These are phyloP conservation scores for Mycena amicta DNA, from an alignment of 768 basidiomycete genomes.

Conservation along the genomic window DNA sequence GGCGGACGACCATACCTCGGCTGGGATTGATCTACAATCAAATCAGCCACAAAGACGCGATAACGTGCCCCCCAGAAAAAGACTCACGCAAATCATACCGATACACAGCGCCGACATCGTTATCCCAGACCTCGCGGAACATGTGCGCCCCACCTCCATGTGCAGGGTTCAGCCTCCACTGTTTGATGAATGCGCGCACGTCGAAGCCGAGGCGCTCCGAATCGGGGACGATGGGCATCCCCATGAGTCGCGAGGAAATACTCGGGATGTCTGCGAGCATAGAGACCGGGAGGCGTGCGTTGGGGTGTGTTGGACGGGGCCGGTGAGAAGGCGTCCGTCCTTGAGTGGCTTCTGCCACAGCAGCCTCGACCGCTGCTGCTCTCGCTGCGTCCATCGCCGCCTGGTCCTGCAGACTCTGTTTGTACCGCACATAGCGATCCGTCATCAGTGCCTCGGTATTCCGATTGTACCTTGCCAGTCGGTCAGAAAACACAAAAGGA, in stretches of 20 bases:
- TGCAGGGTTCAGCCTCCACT: slow-evolving; percentile 55
- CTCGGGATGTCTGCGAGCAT: slow-evolving; percentile 12
- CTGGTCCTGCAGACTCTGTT: slow-evolving; percentile 19
- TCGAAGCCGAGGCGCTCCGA: slow-evolving; percentile 62
- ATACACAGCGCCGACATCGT: slow-evolving; percentile 66
- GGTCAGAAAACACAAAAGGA: slow-evolving; percentile 5
- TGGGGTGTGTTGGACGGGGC: slow-evolving; percentile 21
- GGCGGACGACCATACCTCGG: slow-evolving; percentile 55
- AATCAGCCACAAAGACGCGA: slow-evolving; percentile 1
- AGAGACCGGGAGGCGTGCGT: slow-evolving; percentile 16
- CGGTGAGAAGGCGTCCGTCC: not conserved
- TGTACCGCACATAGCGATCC: no score
- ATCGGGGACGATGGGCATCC: slow-evolving; percentile 50
- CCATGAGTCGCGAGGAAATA: slow-evolving; percentile 32
- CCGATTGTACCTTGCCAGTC: slow-evolving; percentile 33
- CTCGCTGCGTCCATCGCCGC: slow-evolving; percentile 26
- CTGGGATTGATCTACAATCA: slow-evolving; percentile 43
- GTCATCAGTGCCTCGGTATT: slow-evolving; percentile 39
- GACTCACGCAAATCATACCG: slow-evolving; percentile 63
- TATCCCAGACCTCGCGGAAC: slow-evolving; percentile 81
- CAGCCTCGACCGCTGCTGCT: slow-evolving; percentile 33
- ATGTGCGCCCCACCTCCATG: slow-evolving; percentile 77
- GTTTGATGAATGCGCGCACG: slow-evolving; percentile 61
- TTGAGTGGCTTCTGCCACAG: slow-evolving; percentile 27
- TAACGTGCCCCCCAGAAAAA: slow-evolving; percentile 5